These are phyloP conservation scores for Typha latifolia DNA, from an alignment of 176 grass and related monocot genomes.

Conservation along the genomic window DNA sequence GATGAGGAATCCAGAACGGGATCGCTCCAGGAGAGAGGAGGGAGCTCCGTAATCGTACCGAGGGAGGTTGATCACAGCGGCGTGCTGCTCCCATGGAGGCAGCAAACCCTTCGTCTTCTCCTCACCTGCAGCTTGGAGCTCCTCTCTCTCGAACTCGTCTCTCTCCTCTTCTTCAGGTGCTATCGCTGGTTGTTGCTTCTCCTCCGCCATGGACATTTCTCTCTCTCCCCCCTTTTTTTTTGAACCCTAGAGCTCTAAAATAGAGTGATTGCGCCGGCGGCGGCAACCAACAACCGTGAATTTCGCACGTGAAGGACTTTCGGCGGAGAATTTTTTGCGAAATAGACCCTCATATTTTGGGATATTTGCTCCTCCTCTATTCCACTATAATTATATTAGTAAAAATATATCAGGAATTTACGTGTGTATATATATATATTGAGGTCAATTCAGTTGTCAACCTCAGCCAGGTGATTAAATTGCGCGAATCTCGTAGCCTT, in stretches of 20 bases:
- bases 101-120: conserved; percentile 9
- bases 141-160: conserved; percentile 7
- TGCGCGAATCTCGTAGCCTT: no score
- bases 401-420: no score
- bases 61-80: conserved; percentile 77
- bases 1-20: conserved; percentile 93
- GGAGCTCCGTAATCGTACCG: conserved; percentile 81
- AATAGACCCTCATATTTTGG: not conserved
- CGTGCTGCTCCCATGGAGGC: conserved; percentile 81
- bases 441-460: no score
- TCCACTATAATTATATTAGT: no score
- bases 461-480: no score
- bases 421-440: no score
- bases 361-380: not conserved
- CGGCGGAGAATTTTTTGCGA: not conserved
- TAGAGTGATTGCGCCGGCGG: not conserved
- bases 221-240: not conserved
- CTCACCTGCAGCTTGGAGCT: not conserved
- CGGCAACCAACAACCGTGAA: not conserved
- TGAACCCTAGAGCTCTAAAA: not conserved
- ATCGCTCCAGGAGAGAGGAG: conserved; percentile 52
- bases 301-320: not conserved
- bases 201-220: not conserved
- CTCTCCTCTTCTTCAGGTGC: not conserved
- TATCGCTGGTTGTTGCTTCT: not conserved